Evolutionary conservation across 2,329 filamentous ascomycete species (phyloP).

Genomic region (Penicillium fuscoglaucum): DNA sequence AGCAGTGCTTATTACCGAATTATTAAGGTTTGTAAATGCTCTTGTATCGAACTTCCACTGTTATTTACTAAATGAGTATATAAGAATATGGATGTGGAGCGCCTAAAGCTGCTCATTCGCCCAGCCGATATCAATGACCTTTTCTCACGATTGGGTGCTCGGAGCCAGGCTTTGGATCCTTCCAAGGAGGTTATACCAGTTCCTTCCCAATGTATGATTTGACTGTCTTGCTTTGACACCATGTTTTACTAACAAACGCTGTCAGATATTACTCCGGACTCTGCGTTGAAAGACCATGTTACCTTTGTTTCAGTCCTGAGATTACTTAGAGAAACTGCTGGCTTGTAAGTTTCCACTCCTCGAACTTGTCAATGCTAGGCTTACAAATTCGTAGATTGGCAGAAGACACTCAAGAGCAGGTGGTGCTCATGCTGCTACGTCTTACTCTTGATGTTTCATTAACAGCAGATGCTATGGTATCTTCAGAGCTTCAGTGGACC

Average conservation of each 20-base stretch:
- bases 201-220: slow-evolving; percentile 24
- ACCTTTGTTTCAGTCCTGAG: slow-evolving; percentile 38
- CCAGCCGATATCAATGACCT: slow-evolving; percentile 49
- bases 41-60: neutral
- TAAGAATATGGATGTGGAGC: slow-evolving; percentile 31
- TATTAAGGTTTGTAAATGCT: slow-evolving; percentile 50
- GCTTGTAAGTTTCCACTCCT: slow-evolving; percentile 28
- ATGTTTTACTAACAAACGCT: slow-evolving; percentile 11
- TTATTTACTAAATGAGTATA: slow-evolving; percentile 14
- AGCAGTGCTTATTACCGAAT: slow-evolving; percentile 60
- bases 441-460: slow-evolving; percentile 39
- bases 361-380: neutral
- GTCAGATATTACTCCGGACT: slow-evolving; percentile 17
- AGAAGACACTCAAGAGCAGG: slow-evolving; percentile 33
- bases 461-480: slow-evolving; percentile 31
- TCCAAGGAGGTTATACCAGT: slow-evolving; percentile 32
- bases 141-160: slow-evolving; percentile 61
- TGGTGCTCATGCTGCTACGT: slow-evolving; percentile 38
- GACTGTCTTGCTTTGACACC: neutral
- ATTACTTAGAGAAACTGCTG: slow-evolving; percentile 33
- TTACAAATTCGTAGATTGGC: slow-evolving; percentile 32
- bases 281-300: slow-evolving; percentile 16
- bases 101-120: slow-evolving; percentile 41
- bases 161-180: slow-evolving; percentile 45
- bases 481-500: slow-evolving; percentile 36